These are phyloP conservation scores for Fusarium staphyleae DNA, from an alignment of 2,329 filamentous ascomycete species.

Conservation along the genomic window DNA sequence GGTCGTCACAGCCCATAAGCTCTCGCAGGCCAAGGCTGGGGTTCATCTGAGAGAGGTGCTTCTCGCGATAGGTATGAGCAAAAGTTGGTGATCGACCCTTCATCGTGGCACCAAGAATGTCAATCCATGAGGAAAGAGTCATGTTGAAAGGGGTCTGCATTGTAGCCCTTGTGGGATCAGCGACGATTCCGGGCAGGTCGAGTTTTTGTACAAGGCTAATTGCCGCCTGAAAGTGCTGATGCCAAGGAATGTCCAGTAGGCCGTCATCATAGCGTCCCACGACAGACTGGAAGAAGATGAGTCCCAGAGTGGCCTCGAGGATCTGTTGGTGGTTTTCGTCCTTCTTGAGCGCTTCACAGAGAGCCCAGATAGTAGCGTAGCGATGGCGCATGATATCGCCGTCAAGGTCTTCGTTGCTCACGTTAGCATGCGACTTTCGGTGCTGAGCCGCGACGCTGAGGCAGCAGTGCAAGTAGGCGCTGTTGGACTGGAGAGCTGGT, in stretches of 20 bases:
- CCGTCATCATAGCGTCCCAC: constrained; percentile 86
- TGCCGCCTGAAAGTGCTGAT: constrained; percentile 94
- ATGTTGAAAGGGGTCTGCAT: constrained; percentile 87
- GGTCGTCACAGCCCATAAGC: constrained; percentile 97
- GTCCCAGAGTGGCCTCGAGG: constrained; percentile 88
- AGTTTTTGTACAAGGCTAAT: constrained; percentile 86
- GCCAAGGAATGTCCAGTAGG: constrained; percentile 93
- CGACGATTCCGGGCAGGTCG: constrained; percentile 74
- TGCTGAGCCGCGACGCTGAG: constrained; percentile 92
- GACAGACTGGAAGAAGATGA: constrained; percentile 96
- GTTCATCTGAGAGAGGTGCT: constrained; percentile 76
- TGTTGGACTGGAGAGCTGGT: constrained; percentile 88
- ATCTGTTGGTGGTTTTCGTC: constrained; percentile 88
- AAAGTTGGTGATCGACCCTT: constrained; percentile 84
- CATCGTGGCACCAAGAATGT: constrained; percentile 95
- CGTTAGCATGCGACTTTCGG: constrained; percentile 74
- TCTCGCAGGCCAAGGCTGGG: constrained; percentile 78
- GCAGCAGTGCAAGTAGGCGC: constrained; percentile 93
- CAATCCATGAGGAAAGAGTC: constrained; percentile 93
- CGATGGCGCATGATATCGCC: constrained; percentile 92
- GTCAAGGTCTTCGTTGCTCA: constrained; percentile 77
- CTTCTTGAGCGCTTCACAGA: constrained; percentile 80
- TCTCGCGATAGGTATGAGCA: constrained; percentile 93
- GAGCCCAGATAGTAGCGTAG: constrained; percentile 82
- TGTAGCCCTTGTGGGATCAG: constrained; percentile 60